Evolutionary conservation across 192 early-diverging fungal genomes (phyloP), one percentile per base, ranked within the genome.

Genomic region (Coemansia sp.): DNA sequence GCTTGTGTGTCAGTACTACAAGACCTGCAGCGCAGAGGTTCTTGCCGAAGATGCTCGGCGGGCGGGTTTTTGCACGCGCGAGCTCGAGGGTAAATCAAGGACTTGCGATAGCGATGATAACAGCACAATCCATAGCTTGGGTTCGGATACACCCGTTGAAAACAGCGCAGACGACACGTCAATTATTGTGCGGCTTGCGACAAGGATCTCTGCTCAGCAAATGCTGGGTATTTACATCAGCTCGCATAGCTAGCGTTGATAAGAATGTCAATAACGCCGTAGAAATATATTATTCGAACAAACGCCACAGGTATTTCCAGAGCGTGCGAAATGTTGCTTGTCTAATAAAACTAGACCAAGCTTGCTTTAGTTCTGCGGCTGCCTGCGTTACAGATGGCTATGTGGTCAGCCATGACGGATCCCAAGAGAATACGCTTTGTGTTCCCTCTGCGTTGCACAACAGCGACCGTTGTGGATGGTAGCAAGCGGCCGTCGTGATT

Each of bases 351-450:
- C 33, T 17, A 57, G 14, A 36, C 19, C 17, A 57, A 32, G 55
- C 33, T 57, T 57, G 55, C 34, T 57, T 25, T 57, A 33, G 3
- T 8, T n/a, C n/a, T 33, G 55, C 34, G 25, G 14, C 34, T 36
- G 15, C 23, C n/a, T 57, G 55, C 46, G 29, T 66, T 34, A 56
- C 78, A 81, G 42, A 75, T 75, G 13, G 78, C 78, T 17, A 81
- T 75, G 53, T 72, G 69, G 46, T 81, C 63, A 29, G 73, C 73
- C 78, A 81, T 81, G 6, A 75, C 78, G 2, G 78, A 71, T 11
- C 78, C 78, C 19, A 81, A 63, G 22, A 81, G 25, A 23, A 81
- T 69, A 25, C 78, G 69, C 20, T 69, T 59, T 9, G 65, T 55
- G 13, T 43, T 34, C 25, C 66, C 52, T 9, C 62, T 60, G 52